Base-by-base conservation (phyloP, 768 basidiomycete species). In the Lentinula raphanica region DNA sequence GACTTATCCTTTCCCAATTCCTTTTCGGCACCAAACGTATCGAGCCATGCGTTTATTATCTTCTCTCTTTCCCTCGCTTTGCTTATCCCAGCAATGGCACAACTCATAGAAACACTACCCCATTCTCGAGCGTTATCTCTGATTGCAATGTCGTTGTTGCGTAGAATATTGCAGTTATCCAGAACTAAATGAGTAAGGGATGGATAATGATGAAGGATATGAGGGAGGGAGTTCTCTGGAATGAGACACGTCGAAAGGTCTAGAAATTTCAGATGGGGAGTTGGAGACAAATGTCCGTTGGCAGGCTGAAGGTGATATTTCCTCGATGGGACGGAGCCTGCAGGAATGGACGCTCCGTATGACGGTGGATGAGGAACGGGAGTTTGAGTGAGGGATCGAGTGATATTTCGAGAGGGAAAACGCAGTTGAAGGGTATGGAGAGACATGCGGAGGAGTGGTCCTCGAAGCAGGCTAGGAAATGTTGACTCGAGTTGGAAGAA, bases 211-310 rank as follows among this genome's bases (percentile, higher is more conserved):
- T 73, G 70, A 0, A 88, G 67, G 8, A 92, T 65, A 17, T 70
- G 72, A 56, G 85, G 82, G 38, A 90, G 65, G 46, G 88, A 84
- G 0, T 67, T 57, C 54, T 80, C 77, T 35, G 75, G 69, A 23
- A 94, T 67, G 45, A 73, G 73, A 62, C 84, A 87, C 0, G 90
- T 90, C 0, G 90, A 89, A 12, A 96, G 68, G 67, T 98, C 94
- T 29, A 96, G 79, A 32, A 84, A 79, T 36, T 75, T 72, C 28
- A 93, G 68, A 46, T 63, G 67, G 1, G 79, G 85, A 15, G 56
- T 31, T 19, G 62, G 40, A 7, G 54, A 23, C 15, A 58, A 23
- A 39, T 56, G 58, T 42, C 58, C 49, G 5, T 32, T 46, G 12
- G 32, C 21, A 49, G 32, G 11, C 8, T 9, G 58, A 3, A 36